Base-by-base conservation (phyloP, 75 land plant genomes). In the Sequoiadendron giganteum region DNA sequence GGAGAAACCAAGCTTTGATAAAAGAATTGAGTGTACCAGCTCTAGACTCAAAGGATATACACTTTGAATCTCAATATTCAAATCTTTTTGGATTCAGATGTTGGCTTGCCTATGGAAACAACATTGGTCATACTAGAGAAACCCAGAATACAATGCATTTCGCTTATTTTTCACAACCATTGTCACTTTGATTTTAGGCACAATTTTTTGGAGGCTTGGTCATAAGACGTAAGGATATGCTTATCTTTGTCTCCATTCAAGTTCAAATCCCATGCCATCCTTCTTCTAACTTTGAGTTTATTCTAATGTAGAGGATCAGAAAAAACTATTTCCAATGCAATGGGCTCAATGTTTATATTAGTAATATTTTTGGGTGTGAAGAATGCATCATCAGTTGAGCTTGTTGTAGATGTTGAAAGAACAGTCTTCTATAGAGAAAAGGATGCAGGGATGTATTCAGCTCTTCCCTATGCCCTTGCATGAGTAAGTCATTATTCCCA, bases 171-270 rank as follows among this genome's bases (percentile, higher is more conserved):
- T 95, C 90, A 97, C 97, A 83, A 89, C 91, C 1, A 49, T 93
- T 30, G 83, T 92, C 42, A 94, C 97, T 30, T 45, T 98, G 55
- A 48, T 97, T 49, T 94, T 97, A 86, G 99, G 99, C 32, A 87
- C 95, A 11, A 94, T 97, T 65, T 98, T 95, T 70, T 98, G 99
- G 99, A 87, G 89, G 45, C 90, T 93, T 18, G 99, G 99, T 30
- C 25, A 19, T 58, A 21, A 58, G 65, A 58, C 21, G 28, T 58
- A 52, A 52, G 55, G 55, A 0, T 77, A 0, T 13, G n/a, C 36
- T 79, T 79, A 7, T 4, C 18, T 3, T 19, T 3, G 61, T 58
- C 32, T 79, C 79, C 28, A 4, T 79, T 79, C 30, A 58, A 58
- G 21, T 21, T 21, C 3, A 5, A 58, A 58, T 19, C 65, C 19